phyloP scores from a whole-genome alignment of 345 rosid genomes.

The Acer campestre region DNA sequence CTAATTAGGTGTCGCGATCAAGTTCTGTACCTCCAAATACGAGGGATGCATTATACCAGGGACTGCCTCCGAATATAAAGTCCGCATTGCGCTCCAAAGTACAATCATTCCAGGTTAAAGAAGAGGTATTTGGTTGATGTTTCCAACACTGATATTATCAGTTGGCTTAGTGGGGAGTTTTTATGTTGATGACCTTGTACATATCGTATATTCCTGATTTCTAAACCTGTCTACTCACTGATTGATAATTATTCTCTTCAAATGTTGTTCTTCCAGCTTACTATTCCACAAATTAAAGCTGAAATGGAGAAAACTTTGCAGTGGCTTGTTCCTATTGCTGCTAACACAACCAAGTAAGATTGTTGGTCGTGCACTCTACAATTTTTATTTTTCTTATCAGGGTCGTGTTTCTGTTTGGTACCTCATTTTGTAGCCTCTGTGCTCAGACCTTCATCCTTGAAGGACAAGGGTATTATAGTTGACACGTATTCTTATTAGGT shows the following conservation, averaged over 20 bases:
- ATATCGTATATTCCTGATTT: neutral
- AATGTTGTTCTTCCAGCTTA: constrained; percentile 54
- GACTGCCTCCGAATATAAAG: constrained; percentile 84
- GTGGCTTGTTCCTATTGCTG: constrained; percentile 95
- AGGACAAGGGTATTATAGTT: neutral
- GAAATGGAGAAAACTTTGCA: constrained; percentile 95
- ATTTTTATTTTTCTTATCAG: neutral
- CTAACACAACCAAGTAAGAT: constrained; percentile 88
- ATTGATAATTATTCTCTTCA: constrained; percentile 1
- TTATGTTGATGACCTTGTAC: constrained; percentile 1
- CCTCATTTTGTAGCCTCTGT: neutral
- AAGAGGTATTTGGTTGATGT: constrained; percentile 59
- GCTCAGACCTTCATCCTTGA: neutral
- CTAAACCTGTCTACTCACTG: neutral
- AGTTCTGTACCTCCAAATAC: constrained; percentile 91
- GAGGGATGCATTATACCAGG: constrained; percentile 95
- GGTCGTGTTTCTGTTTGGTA: neutral
- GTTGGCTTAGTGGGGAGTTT: neutral
- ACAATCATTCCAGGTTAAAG: constrained; percentile 67
- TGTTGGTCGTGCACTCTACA: neutral
- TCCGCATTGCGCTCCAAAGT: constrained; percentile 77
- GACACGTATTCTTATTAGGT: neutral
- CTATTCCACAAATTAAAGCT: constrained; percentile 78
- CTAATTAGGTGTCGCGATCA: constrained; percentile 83
- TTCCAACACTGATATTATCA: constrained; percentile 9